Conservation (phyloP, 1,284 basidiomycete genomes). For the Sporisorium sorghi region DNA sequence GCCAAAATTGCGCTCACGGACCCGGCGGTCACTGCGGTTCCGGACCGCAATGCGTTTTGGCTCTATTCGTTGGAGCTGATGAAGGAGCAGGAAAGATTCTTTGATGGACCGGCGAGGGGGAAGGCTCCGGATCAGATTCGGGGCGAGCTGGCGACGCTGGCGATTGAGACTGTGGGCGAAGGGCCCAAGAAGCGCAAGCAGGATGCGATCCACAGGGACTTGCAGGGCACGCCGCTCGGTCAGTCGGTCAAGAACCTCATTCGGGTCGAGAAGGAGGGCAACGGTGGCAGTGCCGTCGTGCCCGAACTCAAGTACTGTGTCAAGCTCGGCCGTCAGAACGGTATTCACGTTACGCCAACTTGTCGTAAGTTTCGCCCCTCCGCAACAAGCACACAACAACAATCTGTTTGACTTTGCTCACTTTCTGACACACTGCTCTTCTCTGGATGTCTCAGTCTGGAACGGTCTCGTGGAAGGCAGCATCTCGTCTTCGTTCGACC, state of each 20-base stretch:
- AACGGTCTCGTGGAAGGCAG: constrained; percentile 80
- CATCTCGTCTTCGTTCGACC: constrained; percentile 84
- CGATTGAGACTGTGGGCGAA: constrained; percentile 73
- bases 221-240: constrained; percentile 67
- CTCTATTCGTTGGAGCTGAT: constrained; percentile 75
- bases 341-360: constrained; percentile 91
- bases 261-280: constrained; percentile 76
- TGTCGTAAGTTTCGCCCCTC: constrained; percentile 68
- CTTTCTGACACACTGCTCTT: background rate
- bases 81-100: constrained; percentile 80
- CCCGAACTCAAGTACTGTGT: constrained; percentile 84
- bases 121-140: constrained; percentile 81
- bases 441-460: constrained; percentile 25
- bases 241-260: constrained; percentile 76
- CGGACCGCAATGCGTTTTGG: constrained; percentile 56
- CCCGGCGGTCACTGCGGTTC: constrained; percentile 18
- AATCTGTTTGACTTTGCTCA: background rate
- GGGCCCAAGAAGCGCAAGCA: constrained; percentile 67
- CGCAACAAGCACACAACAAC: background rate
- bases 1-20: constrained; percentile 73
- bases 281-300: constrained; percentile 81
- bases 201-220: constrained; percentile 70
- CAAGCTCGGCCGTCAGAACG: constrained; percentile 90
- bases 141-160: constrained; percentile 76
- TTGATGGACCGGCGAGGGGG: constrained; percentile 79